These are phyloP conservation scores for Crithidia expoeki DNA, from an alignment of 208 protist genomes.

Conservation along the genomic window DNA sequence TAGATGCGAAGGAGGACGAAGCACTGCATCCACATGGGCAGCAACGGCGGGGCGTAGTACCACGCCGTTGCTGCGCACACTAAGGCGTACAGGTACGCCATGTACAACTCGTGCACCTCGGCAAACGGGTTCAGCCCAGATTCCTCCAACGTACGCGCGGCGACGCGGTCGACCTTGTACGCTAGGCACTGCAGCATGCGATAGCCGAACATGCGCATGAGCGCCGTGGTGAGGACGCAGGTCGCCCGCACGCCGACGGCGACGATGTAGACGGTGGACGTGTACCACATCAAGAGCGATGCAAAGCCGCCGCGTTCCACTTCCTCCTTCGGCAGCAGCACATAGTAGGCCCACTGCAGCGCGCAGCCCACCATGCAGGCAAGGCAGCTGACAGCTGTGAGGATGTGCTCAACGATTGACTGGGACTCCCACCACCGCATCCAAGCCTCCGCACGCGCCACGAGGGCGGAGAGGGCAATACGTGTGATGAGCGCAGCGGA, in stretches of 20 bases:
- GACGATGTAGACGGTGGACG: slow-evolving; percentile 43
- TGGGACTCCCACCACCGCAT: slow-evolving; percentile 38
- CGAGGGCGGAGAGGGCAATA: slow-evolving; percentile 36
- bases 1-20: slow-evolving; percentile 52
- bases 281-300: slow-evolving; percentile 54
- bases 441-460: slow-evolving; percentile 26
- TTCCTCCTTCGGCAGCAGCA: slow-evolving; percentile 30
- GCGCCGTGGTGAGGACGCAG: slow-evolving; percentile 15
- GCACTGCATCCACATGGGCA: slow-evolving; percentile 54
- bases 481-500: slow-evolving; percentile 30
- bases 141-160: slow-evolving; percentile 30
- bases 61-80: slow-evolving; percentile 40
- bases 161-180: neutral
- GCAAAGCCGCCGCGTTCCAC: slow-evolving; percentile 10
- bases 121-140: slow-evolving; percentile 54
- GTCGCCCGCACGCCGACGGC: slow-evolving; percentile 28
- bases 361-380: slow-evolving; percentile 21
- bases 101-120: slow-evolving; percentile 51
- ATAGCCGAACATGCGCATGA: slow-evolving; percentile 39
- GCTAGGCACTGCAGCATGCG: slow-evolving; percentile 22
- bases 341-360: slow-evolving; percentile 80
- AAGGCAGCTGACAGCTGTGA: neutral
- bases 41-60: slow-evolving; percentile 43
- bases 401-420: slow-evolving; percentile 19
- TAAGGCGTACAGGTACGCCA: slow-evolving; percentile 31